These are phyloP conservation scores for Diutina ranongensis DNA, from an alignment of 1,139 yeast species.

Conservation along the genomic window DNA sequence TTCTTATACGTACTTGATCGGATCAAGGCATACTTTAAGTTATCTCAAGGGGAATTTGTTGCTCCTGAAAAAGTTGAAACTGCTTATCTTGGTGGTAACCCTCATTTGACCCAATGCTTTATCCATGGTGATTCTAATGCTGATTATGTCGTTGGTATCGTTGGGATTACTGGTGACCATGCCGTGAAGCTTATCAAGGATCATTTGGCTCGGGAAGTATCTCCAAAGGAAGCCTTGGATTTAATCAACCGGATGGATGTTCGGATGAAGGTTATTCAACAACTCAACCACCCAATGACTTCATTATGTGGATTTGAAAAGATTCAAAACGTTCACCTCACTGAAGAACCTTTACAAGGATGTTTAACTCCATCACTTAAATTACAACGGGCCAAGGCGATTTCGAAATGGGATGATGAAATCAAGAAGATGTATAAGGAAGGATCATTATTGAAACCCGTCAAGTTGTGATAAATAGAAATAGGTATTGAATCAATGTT, in stretches of 20 bases:
- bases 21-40: constrained; percentile 70
- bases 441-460: constrained; percentile 1
- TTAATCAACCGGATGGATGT: background rate
- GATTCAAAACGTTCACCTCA: background rate
- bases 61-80: constrained; percentile 74
- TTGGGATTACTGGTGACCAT: constrained; percentile 26
- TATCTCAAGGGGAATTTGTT: constrained; percentile 74
- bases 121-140: constrained; percentile 36
- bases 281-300: background rate
- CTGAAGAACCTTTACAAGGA: background rate
- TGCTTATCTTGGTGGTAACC: constrained; percentile 28
- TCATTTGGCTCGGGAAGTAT: background rate
- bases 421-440: background rate
- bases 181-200: background rate
- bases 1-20: constrained; percentile 56
- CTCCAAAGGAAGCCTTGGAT: background rate
- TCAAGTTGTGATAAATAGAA: background rate
- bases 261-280: background rate
- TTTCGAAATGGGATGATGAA: background rate
- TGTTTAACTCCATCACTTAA: constrained; percentile 4
- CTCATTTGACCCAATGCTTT: constrained; percentile 14
- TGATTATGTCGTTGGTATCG: constrained; percentile 42
- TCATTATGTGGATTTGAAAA: constrained; percentile 4
- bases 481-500: background rate
- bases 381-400: background rate